Conservation (phyloP, 441 rosid genomes). For the Breynia disticha region DNA sequence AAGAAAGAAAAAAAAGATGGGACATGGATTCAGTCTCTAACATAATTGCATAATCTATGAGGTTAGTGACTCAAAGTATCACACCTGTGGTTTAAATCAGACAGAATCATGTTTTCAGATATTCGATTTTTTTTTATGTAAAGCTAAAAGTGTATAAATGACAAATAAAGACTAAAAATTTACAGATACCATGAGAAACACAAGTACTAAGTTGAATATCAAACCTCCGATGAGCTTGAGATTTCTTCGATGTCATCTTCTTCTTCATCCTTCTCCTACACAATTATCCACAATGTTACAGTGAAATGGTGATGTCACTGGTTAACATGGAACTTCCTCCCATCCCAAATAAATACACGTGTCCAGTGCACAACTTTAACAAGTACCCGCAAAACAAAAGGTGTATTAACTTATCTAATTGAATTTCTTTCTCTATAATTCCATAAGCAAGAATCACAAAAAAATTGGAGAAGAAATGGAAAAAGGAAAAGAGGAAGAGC, state of each 20-base stretch:
- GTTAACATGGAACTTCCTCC: neutral
- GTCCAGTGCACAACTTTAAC: neutral
- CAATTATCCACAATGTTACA: neutral
- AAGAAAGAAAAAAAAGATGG: too few species aligned
- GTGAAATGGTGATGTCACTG: too few species aligned
- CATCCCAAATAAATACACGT: neutral
- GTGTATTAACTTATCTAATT: too few species aligned
- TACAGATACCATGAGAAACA: neutral
- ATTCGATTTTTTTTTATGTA: neutral
- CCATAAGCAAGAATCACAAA: too few species aligned
- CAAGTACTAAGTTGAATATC: neutral
- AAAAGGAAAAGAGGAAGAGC: too few species aligned
- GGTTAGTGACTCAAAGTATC: too few species aligned
- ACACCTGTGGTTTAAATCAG: neutral
- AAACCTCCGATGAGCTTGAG: conserved; percentile 44
- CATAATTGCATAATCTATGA: too few species aligned
- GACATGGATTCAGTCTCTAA: too few species aligned
- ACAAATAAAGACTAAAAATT: neutral
- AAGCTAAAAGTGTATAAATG: neutral
- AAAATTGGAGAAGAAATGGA: too few species aligned
- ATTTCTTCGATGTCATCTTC: conserved; percentile 44
- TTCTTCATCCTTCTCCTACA: conserved; percentile 43
- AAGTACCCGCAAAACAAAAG: too few species aligned
- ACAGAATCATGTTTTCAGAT: neutral
- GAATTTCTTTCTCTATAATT: too few species aligned